Conservation (phyloP, 2,329 filamentous ascomycete species). For the Fusarium abutilonis region DNA sequence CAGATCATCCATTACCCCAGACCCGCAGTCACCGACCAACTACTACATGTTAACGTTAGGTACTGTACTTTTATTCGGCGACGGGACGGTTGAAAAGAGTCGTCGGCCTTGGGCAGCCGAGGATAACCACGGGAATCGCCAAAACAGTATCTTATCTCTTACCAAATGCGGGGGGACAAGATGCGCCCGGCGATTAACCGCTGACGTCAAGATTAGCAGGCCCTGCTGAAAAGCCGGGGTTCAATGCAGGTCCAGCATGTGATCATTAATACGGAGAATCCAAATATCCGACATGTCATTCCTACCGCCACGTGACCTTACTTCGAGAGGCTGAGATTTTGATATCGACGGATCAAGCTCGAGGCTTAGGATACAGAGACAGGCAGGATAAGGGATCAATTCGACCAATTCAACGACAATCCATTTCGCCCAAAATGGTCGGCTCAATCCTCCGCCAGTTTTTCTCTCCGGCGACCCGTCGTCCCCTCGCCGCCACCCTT, state of each 20-base stretch:
- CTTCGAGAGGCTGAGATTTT: slow-evolving; percentile 42
- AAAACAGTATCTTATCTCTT: background rate
- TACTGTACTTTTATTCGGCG: slow-evolving; percentile 12
- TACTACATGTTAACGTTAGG: no score
- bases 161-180: slow-evolving; percentile 11
- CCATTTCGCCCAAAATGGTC: slow-evolving; percentile 48
- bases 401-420: slow-evolving; percentile 1
- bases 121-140: slow-evolving; percentile 41
- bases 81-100: slow-evolving; percentile 36
- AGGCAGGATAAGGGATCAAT: slow-evolving; percentile 20
- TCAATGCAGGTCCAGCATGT: slow-evolving; percentile 31
- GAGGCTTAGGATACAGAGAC: slow-evolving; percentile 18
- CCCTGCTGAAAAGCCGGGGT: slow-evolving; percentile 7
- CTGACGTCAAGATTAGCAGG: slow-evolving; percentile 38
- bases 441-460: slow-evolving; percentile 50
- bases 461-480: slow-evolving; percentile 48
- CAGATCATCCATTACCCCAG: slow-evolving; percentile 6
- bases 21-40: slow-evolving; percentile 4
- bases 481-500: slow-evolving; percentile 39
- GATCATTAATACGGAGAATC: slow-evolving; percentile 29
- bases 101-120: slow-evolving; percentile 40
- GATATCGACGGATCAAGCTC: slow-evolving; percentile 30
- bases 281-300: fast-evolving
- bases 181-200: slow-evolving; percentile 43
- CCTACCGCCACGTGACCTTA: slow-evolving; percentile 28